phyloP scores from a whole-genome alignment of 257 asterid genomes.

The Nicotiana tabacum region DNA sequence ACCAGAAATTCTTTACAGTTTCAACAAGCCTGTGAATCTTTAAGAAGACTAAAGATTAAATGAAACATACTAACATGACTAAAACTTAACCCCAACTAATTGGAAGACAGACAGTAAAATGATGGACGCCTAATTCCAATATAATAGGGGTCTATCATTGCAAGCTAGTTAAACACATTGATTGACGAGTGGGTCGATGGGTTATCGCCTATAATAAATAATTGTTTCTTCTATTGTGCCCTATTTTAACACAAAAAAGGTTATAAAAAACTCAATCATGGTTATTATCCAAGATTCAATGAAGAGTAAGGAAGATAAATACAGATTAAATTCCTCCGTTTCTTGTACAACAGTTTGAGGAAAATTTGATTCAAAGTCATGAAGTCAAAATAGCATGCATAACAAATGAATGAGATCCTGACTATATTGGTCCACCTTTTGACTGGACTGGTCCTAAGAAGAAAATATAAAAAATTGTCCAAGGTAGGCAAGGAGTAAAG shows the following conservation, averaged over 20 bases:
- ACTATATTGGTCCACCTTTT: not conserved
- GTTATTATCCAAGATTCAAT: not conserved
- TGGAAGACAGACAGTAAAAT: too few species aligned
- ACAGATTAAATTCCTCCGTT: not conserved
- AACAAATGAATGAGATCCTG: not conserved
- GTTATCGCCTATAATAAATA: too few species aligned
- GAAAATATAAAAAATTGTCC: not conserved
- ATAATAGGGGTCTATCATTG: too few species aligned
- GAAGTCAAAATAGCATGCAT: not conserved
- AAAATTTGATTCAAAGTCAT: not conserved
- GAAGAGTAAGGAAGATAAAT: not conserved
- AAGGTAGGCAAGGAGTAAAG: not conserved
- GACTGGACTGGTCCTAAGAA: not conserved
- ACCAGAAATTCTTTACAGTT: too few species aligned
- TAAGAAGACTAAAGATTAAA: too few species aligned
- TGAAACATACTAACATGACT: too few species aligned
- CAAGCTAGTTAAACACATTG: too few species aligned
- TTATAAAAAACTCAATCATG: slow-evolving; percentile 5
- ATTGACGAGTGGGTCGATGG: too few species aligned
- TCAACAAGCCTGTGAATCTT: too few species aligned
- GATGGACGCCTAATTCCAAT: too few species aligned
- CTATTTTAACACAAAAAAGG: not conserved
- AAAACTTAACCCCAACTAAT: too few species aligned
- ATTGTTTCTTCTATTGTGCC: too few species aligned
- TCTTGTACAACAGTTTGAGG: not conserved